Percentiles rank a stretch among this genome's conserved stretches.
These are phyloP conservation scores for Nidula microcarpa DNA, from an alignment of 768 basidiomycete species.

Conservation along the genomic window DNA sequence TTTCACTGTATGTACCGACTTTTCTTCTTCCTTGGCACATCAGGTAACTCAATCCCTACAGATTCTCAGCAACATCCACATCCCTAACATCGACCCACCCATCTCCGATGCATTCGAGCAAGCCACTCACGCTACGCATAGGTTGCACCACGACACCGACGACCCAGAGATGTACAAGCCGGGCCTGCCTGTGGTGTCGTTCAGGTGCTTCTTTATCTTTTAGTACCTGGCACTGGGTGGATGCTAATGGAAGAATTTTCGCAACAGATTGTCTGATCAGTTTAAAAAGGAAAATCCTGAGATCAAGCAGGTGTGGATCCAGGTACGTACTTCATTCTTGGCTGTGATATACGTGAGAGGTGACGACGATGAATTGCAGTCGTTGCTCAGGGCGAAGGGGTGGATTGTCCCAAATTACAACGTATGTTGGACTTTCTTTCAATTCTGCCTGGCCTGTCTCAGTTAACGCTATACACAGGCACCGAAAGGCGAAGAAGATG, in stretches of 20 bases:
- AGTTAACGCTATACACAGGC: constrained; percentile 21
- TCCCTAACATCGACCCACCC: constrained; percentile 17
- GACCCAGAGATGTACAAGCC: constrained; percentile 44
- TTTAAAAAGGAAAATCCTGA: constrained; percentile 49
- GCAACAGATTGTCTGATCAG: constrained; percentile 40
- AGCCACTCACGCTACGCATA: constrained; percentile 7
- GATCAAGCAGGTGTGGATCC: constrained; percentile 51
- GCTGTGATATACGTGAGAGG: constrained; percentile 2
- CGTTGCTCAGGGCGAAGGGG: constrained; percentile 44
- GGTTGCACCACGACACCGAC: constrained; percentile 23
- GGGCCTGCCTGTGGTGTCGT: constrained; percentile 62
- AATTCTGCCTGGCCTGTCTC: not conserved
- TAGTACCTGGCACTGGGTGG: no score
- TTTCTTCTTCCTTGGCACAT: not conserved
- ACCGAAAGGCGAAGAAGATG: constrained; percentile 45
- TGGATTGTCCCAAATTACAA: constrained; percentile 66
- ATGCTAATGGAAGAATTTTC: no score
- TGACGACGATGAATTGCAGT: constrained; percentile 13
- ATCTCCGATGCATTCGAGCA: constrained; percentile 1
- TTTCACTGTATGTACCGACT: constrained; percentile 30
- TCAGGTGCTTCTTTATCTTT: constrained; percentile 26
- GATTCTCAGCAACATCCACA: constrained; percentile 50
- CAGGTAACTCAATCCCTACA: constrained; percentile 5
- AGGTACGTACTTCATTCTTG: constrained; percentile 18
- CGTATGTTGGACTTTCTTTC: constrained; percentile 14